A percentile compares a stretch with the other conserved stretches of the same genome.
phyloP scores from a whole-genome alignment of 2,329 filamentous ascomycete species.

The Hirsutella rhossiliensis region DNA sequence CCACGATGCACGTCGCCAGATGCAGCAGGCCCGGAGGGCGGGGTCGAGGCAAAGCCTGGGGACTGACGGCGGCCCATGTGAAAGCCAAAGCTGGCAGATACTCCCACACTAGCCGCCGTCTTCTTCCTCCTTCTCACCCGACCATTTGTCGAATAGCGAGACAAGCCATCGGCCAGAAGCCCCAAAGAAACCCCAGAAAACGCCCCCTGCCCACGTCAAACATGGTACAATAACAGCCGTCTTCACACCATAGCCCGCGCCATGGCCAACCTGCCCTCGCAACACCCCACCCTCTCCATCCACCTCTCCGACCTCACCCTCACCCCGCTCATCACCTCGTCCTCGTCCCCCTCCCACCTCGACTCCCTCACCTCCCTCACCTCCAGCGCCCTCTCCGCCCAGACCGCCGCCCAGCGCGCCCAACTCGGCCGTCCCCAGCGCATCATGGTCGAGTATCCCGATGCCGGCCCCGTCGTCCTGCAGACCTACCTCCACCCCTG shows the following conservation, averaged over 20 bases:
- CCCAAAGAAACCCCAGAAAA: neutral
- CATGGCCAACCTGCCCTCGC: conserved; percentile 29
- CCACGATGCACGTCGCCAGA: no score
- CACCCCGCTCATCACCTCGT: conserved; percentile 45
- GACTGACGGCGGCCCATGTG: no score
- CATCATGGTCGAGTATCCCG: conserved; percentile 45
- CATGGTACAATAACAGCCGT: neutral
- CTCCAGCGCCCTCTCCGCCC: conserved; percentile 37
- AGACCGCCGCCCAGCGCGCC: conserved; percentile 39
- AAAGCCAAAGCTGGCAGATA: no score
- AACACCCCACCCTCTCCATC: conserved; percentile 39
- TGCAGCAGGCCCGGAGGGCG: no score
- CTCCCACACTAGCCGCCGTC: no score
- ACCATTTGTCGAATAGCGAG: neutral
- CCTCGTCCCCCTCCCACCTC: conserved; percentile 28
- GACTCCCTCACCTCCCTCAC: conserved; percentile 41
- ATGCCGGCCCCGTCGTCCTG: conserved; percentile 27
- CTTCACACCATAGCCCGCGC: neutral
- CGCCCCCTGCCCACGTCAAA: no score
- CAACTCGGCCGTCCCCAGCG: conserved; percentile 41
- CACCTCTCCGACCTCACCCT: conserved; percentile 46
- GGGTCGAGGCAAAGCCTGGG: no score
- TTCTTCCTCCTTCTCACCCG: no score
- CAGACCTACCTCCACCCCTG: conserved; percentile 34
- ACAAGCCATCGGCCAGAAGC: no score